phyloP scores from a whole-genome alignment of 305 asterid species.

The Solanum hybrid region DNA sequence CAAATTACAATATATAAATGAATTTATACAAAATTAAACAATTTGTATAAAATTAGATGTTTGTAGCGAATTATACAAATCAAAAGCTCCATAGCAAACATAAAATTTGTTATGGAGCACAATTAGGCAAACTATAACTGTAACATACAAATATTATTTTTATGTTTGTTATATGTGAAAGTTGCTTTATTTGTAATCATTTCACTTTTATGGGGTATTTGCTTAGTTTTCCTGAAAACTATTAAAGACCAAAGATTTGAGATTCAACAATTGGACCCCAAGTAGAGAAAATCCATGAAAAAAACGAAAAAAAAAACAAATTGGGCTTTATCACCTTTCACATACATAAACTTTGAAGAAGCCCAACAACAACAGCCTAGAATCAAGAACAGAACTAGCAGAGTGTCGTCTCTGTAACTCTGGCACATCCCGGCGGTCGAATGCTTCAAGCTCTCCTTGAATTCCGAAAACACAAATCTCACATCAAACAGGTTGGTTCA shows the following conservation, averaged over 20 bases:
- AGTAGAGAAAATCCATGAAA: neutral
- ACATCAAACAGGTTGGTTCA: constrained; percentile 25
- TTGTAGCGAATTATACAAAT: too few relatives aligned
- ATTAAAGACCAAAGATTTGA: neutral
- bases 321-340: neutral
- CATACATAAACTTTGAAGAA: neutral
- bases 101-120: too few relatives aligned
- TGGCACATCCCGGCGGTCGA: constrained; percentile 4
- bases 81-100: too few relatives aligned
- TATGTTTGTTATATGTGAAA: too few relatives aligned
- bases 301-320: too few relatives aligned
- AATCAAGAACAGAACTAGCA: neutral
- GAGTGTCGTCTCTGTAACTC: neutral
- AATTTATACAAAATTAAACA: too few relatives aligned
- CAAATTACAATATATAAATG: too few relatives aligned
- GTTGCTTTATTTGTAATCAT: too few relatives aligned
- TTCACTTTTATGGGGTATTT: too few relatives aligned
- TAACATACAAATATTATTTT: too few relatives aligned
- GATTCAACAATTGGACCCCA: neutral
- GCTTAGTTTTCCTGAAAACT: neutral
- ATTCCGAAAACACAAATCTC: constrained; percentile 13
- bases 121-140: too few relatives aligned
- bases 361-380: neutral
- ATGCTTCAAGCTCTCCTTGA: constrained; percentile 31
- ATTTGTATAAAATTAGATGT: too few relatives aligned